A percentile compares a stretch with the other conserved stretches of the same genome.
Conservation (phyloP, 2,329 filamentous ascomycete species). For the Ascocoryne sarcoides region DNA sequence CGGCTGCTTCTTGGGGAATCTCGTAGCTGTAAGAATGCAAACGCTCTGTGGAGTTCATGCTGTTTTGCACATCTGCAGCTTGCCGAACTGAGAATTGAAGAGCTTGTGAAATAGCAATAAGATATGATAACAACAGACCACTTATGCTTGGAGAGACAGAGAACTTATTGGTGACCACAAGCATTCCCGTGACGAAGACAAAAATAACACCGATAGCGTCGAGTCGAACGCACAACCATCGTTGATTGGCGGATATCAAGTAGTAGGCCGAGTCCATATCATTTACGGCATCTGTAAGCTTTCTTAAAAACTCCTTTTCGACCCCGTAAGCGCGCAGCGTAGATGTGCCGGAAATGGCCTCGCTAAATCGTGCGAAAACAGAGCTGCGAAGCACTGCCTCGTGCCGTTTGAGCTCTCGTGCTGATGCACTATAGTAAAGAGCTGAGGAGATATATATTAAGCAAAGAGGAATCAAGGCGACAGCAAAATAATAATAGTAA, state of each 20-base stretch:
- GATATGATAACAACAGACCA: conserved; percentile 86
- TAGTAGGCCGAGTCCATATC: conserved; percentile 93
- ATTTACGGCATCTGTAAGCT: conserved; percentile 68
- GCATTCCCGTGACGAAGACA: conserved; percentile 79
- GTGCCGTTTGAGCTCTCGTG: conserved; percentile 88
- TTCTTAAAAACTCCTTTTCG: conserved; percentile 61
- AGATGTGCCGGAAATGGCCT: conserved; percentile 75
- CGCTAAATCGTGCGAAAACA: conserved; percentile 86
- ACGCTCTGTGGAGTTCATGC: conserved; percentile 94
- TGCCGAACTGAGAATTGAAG: conserved; percentile 93
- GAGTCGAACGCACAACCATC: conserved; percentile 81
- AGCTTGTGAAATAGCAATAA: conserved; percentile 88
- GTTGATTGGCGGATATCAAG: conserved; percentile 88
- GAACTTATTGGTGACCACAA: conserved; percentile 89
- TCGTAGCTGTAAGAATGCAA: conserved; percentile 81
- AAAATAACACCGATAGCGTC: conserved; percentile 77
- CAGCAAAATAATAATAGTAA: conserved; percentile 76
- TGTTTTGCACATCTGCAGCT: conserved; percentile 91
- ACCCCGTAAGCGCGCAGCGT: conserved; percentile 87
- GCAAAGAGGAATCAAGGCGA: conserved; percentile 60
- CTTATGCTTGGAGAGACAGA: conserved; percentile 74
- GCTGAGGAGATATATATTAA: conserved; percentile 74
- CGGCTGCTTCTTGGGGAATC: conserved; percentile 81
- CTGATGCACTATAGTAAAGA: conserved; percentile 82
- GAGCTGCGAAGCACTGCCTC: conserved; percentile 80